phyloP scores from a whole-genome alignment of 2,329 filamentous ascomycete species.

The Colletotrichum neosansevieriae region DNA sequence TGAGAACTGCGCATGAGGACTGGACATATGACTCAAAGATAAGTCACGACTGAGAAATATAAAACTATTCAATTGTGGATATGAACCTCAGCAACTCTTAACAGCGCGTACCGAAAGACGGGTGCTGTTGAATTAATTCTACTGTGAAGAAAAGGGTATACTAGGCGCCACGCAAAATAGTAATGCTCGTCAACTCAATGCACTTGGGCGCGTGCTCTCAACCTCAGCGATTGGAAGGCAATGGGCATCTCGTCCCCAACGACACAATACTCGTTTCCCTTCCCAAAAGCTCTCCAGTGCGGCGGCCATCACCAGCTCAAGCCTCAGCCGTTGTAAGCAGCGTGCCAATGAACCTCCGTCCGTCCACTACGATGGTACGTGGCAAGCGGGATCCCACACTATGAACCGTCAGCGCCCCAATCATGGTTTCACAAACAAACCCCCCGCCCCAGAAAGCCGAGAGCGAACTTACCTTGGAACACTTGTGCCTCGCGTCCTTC shows the following conservation, averaged over 20 bases:
- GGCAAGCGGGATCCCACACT: constrained; percentile 44
- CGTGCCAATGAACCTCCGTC: constrained; percentile 43
- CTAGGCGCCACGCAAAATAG: constrained; percentile 9
- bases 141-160: constrained; percentile 25
- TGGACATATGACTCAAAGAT: too few relatives aligned
- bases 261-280: too few relatives aligned
- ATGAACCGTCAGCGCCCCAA: neutral
- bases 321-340: constrained; percentile 5
- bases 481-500: constrained; percentile 44
- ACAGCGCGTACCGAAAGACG: too few relatives aligned
- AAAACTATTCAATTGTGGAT: too few relatives aligned
- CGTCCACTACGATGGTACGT: constrained; percentile 45
- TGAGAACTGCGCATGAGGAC: too few relatives aligned
- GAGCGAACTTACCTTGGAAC: constrained; percentile 39
- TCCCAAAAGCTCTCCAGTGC: too few relatives aligned
- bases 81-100: neutral
- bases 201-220: neutral
- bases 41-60: too few relatives aligned
- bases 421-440: neutral
- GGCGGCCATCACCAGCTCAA: neutral
- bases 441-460: neutral
- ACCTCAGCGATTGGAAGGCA: too few relatives aligned
- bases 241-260: too few relatives aligned
- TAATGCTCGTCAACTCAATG: neutral
- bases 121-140: neutral